Conservation (phyloP, 169 alveolate species). For the Plasmodium ovale region DNA sequence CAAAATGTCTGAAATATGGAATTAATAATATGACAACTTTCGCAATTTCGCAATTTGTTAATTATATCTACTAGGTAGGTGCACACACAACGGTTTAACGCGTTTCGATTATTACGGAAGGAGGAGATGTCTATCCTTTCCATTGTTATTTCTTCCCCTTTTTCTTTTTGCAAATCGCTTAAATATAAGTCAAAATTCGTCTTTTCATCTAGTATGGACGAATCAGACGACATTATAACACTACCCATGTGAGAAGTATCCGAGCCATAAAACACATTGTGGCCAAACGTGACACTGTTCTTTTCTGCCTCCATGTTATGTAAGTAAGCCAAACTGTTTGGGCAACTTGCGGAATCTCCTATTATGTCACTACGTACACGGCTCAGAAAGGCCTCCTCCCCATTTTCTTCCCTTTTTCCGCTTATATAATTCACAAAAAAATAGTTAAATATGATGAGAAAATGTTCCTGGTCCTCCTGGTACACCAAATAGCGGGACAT, state of each 20-base stretch:
- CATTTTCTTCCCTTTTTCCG: not conserved
- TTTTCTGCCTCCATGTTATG: no score
- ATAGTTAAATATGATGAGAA: slow-evolving; percentile 15
- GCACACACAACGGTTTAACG: slow-evolving; percentile 7
- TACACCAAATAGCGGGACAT: slow-evolving; percentile 13
- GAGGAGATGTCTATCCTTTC: no score
- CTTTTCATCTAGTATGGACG: not conserved
- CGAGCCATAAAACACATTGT: not conserved
- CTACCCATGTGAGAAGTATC: not conserved
- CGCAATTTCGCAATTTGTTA: slow-evolving; percentile 2
- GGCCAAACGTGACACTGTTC: no score
- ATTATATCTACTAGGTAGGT: slow-evolving; percentile 9
- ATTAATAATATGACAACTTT: slow-evolving; percentile 12
- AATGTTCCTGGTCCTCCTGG: slow-evolving; percentile 28
- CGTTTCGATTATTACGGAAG: not conserved
- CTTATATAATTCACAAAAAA: slow-evolving; percentile 5
- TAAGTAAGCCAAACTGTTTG: no score
- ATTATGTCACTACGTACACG: not conserved
- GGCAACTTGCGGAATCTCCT: not conserved
- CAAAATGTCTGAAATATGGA: slow-evolving; percentile 25
- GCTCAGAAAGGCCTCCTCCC: not conserved
- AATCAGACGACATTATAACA: slow-evolving; percentile 24
- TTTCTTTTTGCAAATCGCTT: not conserved
- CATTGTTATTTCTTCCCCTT: not conserved
- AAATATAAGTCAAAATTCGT: slow-evolving; percentile 5